Evolutionary conservation across 2,329 filamentous ascomycete species (phyloP).

Genomic region (Epichloe brachyelytri): DNA sequence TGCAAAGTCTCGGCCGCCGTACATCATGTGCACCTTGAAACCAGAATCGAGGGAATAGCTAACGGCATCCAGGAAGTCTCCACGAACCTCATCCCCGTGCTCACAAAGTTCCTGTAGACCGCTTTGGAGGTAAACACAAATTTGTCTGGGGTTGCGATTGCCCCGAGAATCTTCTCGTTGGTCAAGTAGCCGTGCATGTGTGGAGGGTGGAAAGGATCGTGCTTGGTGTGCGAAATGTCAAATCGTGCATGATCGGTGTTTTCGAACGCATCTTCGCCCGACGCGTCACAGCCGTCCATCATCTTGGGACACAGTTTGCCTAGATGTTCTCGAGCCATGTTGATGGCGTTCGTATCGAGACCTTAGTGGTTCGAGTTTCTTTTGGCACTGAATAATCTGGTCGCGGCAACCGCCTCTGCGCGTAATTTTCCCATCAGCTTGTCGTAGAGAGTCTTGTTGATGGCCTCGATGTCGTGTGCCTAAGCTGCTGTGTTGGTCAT

Average conservation of each 20-base stretch:
- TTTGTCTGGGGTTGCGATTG: slow-evolving; percentile 50
- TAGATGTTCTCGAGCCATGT: slow-evolving; percentile 16
- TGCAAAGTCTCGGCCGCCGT: slow-evolving; percentile 49
- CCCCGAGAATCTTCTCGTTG: slow-evolving; percentile 38
- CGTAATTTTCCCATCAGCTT: slow-evolving; percentile 17
- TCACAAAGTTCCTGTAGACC: slow-evolving; percentile 39
- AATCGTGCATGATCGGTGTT: slow-evolving; percentile 40
- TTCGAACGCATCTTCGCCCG: slow-evolving; percentile 36
- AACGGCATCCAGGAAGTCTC: slow-evolving; percentile 27
- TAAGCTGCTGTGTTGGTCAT: slow-evolving; percentile 2
- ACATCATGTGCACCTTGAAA: slow-evolving; percentile 58
- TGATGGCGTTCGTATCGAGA: slow-evolving; percentile 35
- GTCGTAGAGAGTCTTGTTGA: slow-evolving; percentile 31
- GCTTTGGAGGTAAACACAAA: slow-evolving; percentile 33
- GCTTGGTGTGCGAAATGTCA: slow-evolving; percentile 43
- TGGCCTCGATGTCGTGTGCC: slow-evolving; percentile 44
- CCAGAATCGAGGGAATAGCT: slow-evolving; percentile 42
- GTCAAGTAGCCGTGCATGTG: slow-evolving; percentile 52
- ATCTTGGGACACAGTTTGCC: slow-evolving; percentile 28
- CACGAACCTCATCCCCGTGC: slow-evolving; percentile 45
- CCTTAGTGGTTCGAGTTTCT: slow-evolving; percentile 25
- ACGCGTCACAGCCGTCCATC: slow-evolving; percentile 36
- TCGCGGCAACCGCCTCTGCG: slow-evolving; percentile 37
- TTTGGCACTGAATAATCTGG: slow-evolving; percentile 37
- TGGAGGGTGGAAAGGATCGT: slow-evolving; percentile 50